Evolutionary conservation across 148 eudicot genomes (phyloP), one percentile per base, ranked within the genome.

Genomic region (Arbutus unedo): DNA sequence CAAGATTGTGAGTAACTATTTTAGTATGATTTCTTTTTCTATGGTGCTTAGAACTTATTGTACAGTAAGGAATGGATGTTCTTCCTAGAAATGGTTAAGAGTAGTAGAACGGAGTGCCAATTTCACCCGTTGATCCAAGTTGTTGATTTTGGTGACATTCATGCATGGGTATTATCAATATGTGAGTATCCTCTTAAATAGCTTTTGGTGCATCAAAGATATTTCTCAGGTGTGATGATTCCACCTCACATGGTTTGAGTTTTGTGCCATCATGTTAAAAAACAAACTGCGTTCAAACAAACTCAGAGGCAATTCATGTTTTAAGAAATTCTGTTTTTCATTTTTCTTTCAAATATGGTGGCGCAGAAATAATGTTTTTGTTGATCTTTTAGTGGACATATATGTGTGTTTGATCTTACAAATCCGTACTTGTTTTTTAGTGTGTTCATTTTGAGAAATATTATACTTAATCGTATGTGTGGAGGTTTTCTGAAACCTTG

Each of bases 1-100:
- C 94, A 47, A 81, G 82, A 78, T 76, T 82, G 99, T 96, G 87
- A 93, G 97, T 86, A 72, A 31, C 48, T 68, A 59, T 81, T 75
- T 71, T 53, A 60, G 68, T 62, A 2, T 48, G 8, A 5, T 74
- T 48, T 62, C 11, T 57, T 53, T 53, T 38, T 60, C n/a, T 74
- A 7, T 53, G 55, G 9, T 43, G 72, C 74, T 43, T 83, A 38
- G 44, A 56, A 41, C 53, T 41, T 68, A 56, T 67, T 19, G 2
- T 55, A 45, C 50, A 66, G 53, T 59, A 53, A 67, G 51, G 16
- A 59, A 43, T 49, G 49, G 60, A 85, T 81, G 44, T 14, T 48
- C 76, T 75, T 67, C 3, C 50, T 57, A 6, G 68, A 55, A 31
- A 45, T 54, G 43, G 19, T 23, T 23, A 74, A 9, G 38, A 60